Evolutionary conservation across 2,329 filamentous ascomycete genomes (phyloP).

Genomic region (Fusarium nurragi): DNA sequence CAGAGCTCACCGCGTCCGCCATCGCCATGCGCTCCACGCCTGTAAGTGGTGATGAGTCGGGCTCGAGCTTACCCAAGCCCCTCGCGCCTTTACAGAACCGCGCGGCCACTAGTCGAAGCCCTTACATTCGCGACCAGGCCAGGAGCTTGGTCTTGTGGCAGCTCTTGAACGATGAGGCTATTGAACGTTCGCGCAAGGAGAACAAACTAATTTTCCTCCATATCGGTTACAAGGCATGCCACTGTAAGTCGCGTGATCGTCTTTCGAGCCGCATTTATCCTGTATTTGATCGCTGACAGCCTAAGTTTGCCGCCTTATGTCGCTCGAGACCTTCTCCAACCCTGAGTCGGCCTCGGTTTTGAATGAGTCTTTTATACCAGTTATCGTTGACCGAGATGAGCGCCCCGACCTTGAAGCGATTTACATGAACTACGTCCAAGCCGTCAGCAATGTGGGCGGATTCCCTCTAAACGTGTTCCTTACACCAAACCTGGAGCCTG

Average conservation of each 20-base stretch:
- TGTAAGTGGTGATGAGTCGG: constrained; percentile 33
- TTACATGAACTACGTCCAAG: constrained; percentile 98
- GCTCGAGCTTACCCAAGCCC: constrained; percentile 31
- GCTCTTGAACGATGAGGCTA: constrained; percentile 79
- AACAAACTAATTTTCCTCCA: constrained; percentile 94
- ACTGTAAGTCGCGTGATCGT: constrained; percentile 70
- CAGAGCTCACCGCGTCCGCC: constrained; percentile 51
- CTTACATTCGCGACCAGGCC: constrained; percentile 75
- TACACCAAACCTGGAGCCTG: constrained; percentile 89
- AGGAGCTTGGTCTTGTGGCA: constrained; percentile 93
- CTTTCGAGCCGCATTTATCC: neutral
- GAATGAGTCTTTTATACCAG: constrained; percentile 87
- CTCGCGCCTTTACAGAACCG: constrained; percentile 49
- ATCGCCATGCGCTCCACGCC: constrained; percentile 46
- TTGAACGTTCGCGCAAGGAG: constrained; percentile 78
- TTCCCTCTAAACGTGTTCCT: constrained; percentile 98
- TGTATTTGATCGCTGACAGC: constrained; percentile 29
- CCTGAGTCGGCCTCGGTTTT: constrained; percentile 81
- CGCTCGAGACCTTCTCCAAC: constrained; percentile 89
- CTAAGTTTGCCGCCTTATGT: constrained; percentile 87
- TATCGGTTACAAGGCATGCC: constrained; percentile 94
- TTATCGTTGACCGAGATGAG: constrained; percentile 94
- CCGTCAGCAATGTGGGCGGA: constrained; percentile 86
- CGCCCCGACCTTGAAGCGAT: constrained; percentile 93
- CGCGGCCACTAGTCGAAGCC: constrained; percentile 55